Evolutionary conservation across 2,329 filamentous ascomycete genomes (phyloP), one percentile per base, ranked within the genome.

Genomic region (Aaosphaeria pasadenensis): DNA sequence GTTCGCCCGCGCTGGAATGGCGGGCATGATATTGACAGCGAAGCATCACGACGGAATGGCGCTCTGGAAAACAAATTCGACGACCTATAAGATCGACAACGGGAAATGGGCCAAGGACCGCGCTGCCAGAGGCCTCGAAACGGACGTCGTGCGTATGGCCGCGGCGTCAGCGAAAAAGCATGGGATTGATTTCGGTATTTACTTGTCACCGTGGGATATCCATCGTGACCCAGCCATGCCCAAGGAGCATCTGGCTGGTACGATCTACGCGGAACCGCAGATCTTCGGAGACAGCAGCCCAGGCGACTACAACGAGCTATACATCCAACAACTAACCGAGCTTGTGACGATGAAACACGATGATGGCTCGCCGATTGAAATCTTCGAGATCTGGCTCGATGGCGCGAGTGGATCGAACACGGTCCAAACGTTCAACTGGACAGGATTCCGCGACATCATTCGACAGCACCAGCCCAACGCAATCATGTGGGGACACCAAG

Each of bases 21-120:
- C 55, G 11, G 67, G 65, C 5, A 66, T 70, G 64, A 69, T 71
- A 7, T 46, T 71, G 29, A 71, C 67, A 5, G 65, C 67, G 1
- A 71, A 71, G 42, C 67, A 71, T 13, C 67, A 71, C 42, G 67
- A 71, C 42, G 67, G 67, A 28, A 71, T 69, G 67, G 58, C 58
- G 1, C 51, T 71, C 4, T 71, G 67, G 67, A 55, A 67, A 31
- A 70, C 65, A 1, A 61, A 58, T 29, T 64, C 66, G 0, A 71
- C 67, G 0, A 55, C 64, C 0, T 71, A 71, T 50, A 66, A 66
- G 44, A 58, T 69, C 42, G 64, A 47, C 7, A 69, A 62, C 45
- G 55, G 63, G 11, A 42, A 46, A 1, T 70, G 67, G 67, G 67
- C 66, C 1, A 51, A 52, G 30, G 50, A 62, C n/a, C 62, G 66